Percentiles rank a stretch among this genome's conserved stretches.
phyloP scores from a whole-genome alignment of 257 asterid species.

The Solanum tacnaense region DNA sequence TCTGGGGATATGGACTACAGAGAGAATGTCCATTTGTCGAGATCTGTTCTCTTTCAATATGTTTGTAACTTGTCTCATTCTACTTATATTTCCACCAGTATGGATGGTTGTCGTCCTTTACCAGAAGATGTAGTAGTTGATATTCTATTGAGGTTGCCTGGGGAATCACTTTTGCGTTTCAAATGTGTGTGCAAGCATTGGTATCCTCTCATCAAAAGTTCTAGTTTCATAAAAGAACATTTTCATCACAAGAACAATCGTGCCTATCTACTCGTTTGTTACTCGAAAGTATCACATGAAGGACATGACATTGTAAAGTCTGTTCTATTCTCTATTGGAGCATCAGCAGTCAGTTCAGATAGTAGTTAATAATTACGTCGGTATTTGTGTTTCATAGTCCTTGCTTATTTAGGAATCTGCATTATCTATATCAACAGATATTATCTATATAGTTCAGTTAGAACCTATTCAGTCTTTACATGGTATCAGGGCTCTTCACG shows the following conservation, averaged over 20 bases:
- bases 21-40: conserved; percentile 19
- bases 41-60: no score
- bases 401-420: no score
- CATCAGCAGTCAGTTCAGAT: no score
- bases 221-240: conserved; percentile 14
- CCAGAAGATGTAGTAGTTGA: conserved; percentile 19
- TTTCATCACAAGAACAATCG: conserved; percentile 11
- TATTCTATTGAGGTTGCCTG: conserved; percentile 21
- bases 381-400: no score
- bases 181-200: conserved; percentile 30
- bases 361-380: no score
- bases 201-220: conserved; percentile 24
- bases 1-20: conserved; percentile 74
- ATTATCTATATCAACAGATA: no score
- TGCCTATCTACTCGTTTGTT: conserved; percentile 20
- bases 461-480: no score
- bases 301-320: background rate
- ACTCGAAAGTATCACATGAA: background rate
- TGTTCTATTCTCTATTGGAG: no score
- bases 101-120: background rate
- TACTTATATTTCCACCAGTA: no score
- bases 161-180: conserved; percentile 16
- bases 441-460: no score
- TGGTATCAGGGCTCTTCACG: no score
- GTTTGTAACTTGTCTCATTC: no score